Evolutionary conservation across 176 grass and related monocot genomes (phyloP).

Genomic region (Aegilops sharonensis): DNA sequence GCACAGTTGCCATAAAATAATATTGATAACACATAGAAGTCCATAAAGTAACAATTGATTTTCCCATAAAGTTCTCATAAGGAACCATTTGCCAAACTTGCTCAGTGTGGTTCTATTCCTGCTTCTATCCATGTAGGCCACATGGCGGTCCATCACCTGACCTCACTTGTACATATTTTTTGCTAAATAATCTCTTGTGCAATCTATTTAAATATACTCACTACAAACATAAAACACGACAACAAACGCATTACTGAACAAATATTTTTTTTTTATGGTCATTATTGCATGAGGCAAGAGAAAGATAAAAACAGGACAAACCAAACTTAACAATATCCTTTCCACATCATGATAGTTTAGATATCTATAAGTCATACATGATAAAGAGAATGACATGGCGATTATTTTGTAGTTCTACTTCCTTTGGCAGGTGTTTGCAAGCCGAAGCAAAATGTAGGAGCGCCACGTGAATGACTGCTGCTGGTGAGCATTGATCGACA

Average conservation of each 20-base stretch:
- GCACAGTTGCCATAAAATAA: not conserved
- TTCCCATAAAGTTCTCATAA: not conserved
- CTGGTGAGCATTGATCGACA: too few species aligned
- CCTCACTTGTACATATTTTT: not conserved
- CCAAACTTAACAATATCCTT: not conserved
- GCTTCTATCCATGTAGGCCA: not conserved
- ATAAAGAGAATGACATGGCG: not conserved
- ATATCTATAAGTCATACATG: not conserved
- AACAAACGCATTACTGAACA: not conserved
- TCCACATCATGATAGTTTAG: not conserved
- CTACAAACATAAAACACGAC: not conserved
- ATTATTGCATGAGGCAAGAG: conserved; percentile 4
- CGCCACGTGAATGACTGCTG: too few species aligned
- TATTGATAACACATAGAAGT: not conserved
- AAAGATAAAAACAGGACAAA: not conserved
- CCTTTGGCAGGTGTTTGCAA: too few species aligned
- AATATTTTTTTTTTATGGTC: not conserved
- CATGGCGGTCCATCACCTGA: not conserved
- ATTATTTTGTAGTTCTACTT: not conserved
- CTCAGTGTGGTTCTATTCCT: not conserved
- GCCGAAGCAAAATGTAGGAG: too few species aligned
- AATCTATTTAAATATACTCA: not conserved
- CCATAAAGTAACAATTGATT: not conserved
- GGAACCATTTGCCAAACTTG: not conserved
- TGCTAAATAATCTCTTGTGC: not conserved